Evolutionary conservation across 768 basidiomycete species (phyloP), one percentile per base, ranked within the genome.

Genomic region (Amanita jacksonii): DNA sequence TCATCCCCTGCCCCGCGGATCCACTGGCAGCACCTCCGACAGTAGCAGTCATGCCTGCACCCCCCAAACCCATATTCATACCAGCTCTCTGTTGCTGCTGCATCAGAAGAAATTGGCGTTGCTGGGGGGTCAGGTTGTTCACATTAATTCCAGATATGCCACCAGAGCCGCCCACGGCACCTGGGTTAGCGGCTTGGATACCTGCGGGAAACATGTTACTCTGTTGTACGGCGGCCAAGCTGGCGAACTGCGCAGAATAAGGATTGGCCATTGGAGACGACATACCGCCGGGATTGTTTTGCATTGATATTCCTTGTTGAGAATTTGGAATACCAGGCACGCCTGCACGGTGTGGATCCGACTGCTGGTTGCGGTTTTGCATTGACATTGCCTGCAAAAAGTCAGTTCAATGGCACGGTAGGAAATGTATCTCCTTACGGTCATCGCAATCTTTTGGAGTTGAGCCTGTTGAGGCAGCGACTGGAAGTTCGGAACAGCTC

Each of bases 361-460:
- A 51, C 28, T 51, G 50, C 16, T 53, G 56, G 33, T 42, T 42
- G 19, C 54, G 56, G 5, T 34, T 51, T 28, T 53, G 50, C 15
- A 38, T 50, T 41, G 47, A 36, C 12, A 45, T n/a, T 6, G 35
- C 44, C 44, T 45, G 16, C 40, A 28, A 16, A 38, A 20, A n/a
- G 15, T 38, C 0, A 38, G 16, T 1, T 20, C 19, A 9, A 35
- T 16, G 15, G 20, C 18, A 27, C 24, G 10, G 9, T 19, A 22
- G 15, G 12, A 20, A 38, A 38, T 5, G 24, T 12, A 12, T 13
- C 8, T 35, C 5, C 44, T 38, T 37, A 45, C 44, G 4, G 44
- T 55, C 43, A 59, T 47, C 27, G 73, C 57, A 59, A 85, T 63
- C 54, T 68, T 76, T 58, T 81, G 80, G 49, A 84, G 53, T 61